Conservation (phyloP, 495 filamentous ascomycete genomes). For the Aspergillus incahuasiensis region DNA sequence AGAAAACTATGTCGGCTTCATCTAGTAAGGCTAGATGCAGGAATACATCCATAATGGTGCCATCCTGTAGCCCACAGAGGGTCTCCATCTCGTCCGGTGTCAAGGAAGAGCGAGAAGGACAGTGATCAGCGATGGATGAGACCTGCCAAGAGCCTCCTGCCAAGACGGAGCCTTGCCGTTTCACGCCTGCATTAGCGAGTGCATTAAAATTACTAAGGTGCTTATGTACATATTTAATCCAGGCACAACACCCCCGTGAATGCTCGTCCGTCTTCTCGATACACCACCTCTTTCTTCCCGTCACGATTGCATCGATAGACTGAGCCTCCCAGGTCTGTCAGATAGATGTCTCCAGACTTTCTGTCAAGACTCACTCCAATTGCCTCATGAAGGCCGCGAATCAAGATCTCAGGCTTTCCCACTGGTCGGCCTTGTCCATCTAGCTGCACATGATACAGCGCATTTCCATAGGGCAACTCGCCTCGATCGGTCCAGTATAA, state of each 20-base stretch:
- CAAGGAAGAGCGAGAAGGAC: neutral
- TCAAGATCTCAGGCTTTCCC: slow-evolving; percentile 24
- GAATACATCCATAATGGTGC: neutral
- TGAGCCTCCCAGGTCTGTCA: slow-evolving; percentile 45
- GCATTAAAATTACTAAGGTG: neutral
- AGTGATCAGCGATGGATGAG: neutral
- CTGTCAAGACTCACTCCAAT: slow-evolving; percentile 48
- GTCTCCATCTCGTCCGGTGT: neutral
- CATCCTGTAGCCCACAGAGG: neutral
- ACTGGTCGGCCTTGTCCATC: slow-evolving; percentile 17
- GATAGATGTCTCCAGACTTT: slow-evolving; percentile 33
- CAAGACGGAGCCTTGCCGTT: neutral
- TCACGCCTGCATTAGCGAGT: neutral
- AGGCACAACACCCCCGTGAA: slow-evolving; percentile 26
- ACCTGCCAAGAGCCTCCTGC: neutral
- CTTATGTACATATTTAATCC: neutral
- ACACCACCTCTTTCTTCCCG: slow-evolving; percentile 26
- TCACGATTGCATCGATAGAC: slow-evolving; percentile 44
- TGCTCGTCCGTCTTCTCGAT: slow-evolving; percentile 22
- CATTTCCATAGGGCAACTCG: slow-evolving; percentile 33
- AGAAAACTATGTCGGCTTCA: neutral
- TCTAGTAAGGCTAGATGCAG: neutral
- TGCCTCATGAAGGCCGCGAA: slow-evolving; percentile 41
- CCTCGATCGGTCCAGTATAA: slow-evolving; percentile 57
- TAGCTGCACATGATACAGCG: slow-evolving; percentile 22